Evolutionary conservation across 192 early-diverging fungal genomes (phyloP).

Genomic region (Linnemannia elongata): DNA sequence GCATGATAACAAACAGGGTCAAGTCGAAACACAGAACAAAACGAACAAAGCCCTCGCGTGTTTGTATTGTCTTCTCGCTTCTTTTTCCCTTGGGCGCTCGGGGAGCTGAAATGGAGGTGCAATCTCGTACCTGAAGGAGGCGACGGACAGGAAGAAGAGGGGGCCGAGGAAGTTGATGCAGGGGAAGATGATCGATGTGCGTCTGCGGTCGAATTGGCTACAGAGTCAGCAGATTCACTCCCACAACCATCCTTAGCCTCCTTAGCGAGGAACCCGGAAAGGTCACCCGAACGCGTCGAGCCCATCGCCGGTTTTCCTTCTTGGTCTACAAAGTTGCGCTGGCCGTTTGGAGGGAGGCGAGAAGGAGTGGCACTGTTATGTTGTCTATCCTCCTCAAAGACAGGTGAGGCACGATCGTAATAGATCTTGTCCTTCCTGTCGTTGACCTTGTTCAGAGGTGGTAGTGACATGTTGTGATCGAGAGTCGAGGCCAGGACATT

Average conservation of each 20-base stretch:
- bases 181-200: constrained; percentile 43
- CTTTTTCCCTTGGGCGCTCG: background rate
- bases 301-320: background rate
- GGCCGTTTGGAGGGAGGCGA: background rate
- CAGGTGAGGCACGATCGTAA: background rate
- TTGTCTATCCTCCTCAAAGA: constrained; percentile 3
- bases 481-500: constrained; percentile 32
- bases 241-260: constrained; percentile 16
- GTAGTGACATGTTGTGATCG: constrained; percentile 34
- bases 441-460: background rate
- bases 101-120: background rate
- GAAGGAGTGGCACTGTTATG: background rate
- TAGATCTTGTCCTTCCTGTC: constrained; percentile 11
- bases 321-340: background rate
- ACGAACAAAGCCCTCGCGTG: background rate
- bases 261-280: background rate
- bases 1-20: constrained; percentile 30
- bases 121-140: constrained; percentile 45
- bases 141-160: constrained; percentile 25
- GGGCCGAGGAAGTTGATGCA: constrained; percentile 27
- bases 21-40: background rate
- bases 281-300: constrained; percentile 1
- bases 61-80: background rate
- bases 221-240: constrained; percentile 39
- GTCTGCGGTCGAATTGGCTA: constrained; percentile 27